These are phyloP conservation scores for Mrakia blollopis DNA, from an alignment of 768 basidiomycete genomes.

Conservation along the genomic window DNA sequence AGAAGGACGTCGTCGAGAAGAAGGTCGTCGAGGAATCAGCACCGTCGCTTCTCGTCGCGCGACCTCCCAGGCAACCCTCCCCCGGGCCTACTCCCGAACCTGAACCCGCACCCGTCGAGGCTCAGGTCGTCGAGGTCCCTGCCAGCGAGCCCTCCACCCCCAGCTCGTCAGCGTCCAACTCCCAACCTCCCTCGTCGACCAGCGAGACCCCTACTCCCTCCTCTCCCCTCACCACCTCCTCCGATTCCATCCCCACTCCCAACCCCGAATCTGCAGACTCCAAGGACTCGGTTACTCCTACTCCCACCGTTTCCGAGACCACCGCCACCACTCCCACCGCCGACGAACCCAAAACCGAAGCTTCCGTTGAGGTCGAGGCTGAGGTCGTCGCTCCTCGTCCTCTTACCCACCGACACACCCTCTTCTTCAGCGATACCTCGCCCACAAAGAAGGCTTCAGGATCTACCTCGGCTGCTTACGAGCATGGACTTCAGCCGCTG, in stretches of 20 bases:
- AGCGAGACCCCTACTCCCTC: conserved; percentile 5
- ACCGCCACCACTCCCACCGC: background rate
- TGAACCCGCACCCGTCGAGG: background rate
- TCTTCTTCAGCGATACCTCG: conserved; percentile 21
- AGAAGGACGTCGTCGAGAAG: background rate
- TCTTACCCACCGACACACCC: background rate
- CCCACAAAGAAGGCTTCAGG: conserved; percentile 17
- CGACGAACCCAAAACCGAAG: background rate
- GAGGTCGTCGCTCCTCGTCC: background rate
- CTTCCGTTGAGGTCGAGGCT: background rate
- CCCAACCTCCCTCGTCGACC: background rate
- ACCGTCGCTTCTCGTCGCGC: background rate
- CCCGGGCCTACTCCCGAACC: background rate
- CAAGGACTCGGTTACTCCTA: background rate
- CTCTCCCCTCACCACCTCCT: background rate
- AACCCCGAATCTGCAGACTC: background rate
- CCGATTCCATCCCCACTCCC: background rate
- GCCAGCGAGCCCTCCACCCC: background rate
- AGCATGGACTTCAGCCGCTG: conserved; percentile 15
- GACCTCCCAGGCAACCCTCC: conserved; percentile 4
- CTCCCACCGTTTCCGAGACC: background rate
- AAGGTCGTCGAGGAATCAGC: background rate
- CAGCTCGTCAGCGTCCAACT: background rate
- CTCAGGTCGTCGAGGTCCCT: background rate
- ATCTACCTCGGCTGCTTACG: conserved; percentile 10